Base-by-base conservation (phyloP, 768 basidiomycete species). In the Galerina marginata region DNA sequence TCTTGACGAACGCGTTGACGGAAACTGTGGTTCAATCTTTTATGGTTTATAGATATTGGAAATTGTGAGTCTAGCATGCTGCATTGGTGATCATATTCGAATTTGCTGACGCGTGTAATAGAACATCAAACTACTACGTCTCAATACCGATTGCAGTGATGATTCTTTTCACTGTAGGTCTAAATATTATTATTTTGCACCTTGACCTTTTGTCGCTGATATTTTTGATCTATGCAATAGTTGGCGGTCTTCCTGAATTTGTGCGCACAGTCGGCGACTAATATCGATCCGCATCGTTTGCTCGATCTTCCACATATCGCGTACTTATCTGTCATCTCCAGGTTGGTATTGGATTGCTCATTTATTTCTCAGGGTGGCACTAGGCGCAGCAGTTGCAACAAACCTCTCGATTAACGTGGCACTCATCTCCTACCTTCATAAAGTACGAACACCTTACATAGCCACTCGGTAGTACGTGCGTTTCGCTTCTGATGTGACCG, bases 1-100 rank as follows among this genome's bases (percentile, higher is more conserved):
- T 64, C n/a, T 3, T 60, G n/a, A 60, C 58, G 2, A 60, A 64
- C 23, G 43, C 48, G 23, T n/a, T 60, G 14, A 29, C 38, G 12
- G 42, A 58, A 6, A 40, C 57, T 36, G 54, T 59, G 11, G 58
- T 64, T 26, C 62, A 64, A 50, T 23, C 43, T 2, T 64, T 60
- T 50, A 55, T 64, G 44, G 44, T 59, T 15, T 56, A 56, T 29
- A 36, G 62, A 16, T 60, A 64, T 38, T 64, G 54, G 55, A 59
- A 20, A 49, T 39, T 64, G 62, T 60, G 29, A 53, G 62, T 51
- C 43, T 44, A 9, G n/a, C 5, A n/a, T n/a, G n/a, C n/a, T n/a
- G n/a, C n/a, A n/a, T 20, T 29, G 16, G 43, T 12, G 4, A 1
- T 46, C 11, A 25, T 10, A 9, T 16, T 12, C 14, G 5, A 14